Evolutionary conservation across 495 filamentous ascomycete species (phyloP).

Genomic region (Lasiosphaeriaceae sp.): DNA sequence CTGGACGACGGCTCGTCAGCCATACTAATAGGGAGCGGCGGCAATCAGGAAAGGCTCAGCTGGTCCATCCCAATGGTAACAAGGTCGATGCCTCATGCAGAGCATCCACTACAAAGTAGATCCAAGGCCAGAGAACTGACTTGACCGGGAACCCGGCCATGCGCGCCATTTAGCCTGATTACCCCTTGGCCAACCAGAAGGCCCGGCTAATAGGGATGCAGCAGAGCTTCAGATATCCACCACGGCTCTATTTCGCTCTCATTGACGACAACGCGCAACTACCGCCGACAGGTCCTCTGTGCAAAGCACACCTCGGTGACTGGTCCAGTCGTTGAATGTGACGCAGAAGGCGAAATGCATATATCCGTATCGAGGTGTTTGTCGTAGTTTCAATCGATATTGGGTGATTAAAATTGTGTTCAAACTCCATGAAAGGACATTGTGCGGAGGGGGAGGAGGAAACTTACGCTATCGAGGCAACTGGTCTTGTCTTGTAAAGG

Average conservation of each 20-base stretch:
- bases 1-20: no score
- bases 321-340: background rate
- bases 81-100: background rate
- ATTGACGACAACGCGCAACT: background rate
- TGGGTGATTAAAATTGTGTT: no score
- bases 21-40: no score
- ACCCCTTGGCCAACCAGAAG: constrained; percentile 22
- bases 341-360: no score
- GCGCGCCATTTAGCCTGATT: constrained; percentile 28
- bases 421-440: no score
- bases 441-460: no score
- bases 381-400: no score
- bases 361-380: no score
- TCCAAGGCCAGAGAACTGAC: constrained; percentile 8
- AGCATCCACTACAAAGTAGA: constrained; percentile 13
- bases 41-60: background rate
- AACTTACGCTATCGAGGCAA: no score
- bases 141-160: constrained; percentile 32
- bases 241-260: constrained; percentile 12
- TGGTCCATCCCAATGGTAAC: constrained; percentile 6
- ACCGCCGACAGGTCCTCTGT: background rate
- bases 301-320: background rate
- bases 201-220: constrained; percentile 24
- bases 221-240: constrained; percentile 10
- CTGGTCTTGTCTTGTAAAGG: no score